Percentiles rank a stretch among this genome's conserved stretches.
Conservation (phyloP, 257 asterid species). For the Knoxia roxburghii region DNA sequence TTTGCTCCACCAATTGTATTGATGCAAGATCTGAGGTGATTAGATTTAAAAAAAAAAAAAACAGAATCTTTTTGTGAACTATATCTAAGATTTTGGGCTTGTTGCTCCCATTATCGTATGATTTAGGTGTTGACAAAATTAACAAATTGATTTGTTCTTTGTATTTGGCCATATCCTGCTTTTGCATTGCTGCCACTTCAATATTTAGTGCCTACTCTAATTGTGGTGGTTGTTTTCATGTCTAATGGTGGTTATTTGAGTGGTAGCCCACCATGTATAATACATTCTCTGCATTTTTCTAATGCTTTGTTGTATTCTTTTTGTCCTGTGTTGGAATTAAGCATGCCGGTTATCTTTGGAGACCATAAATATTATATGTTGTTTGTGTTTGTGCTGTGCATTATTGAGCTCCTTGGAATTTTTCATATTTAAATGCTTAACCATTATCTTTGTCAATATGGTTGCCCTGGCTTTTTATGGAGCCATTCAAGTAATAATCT, state of each 20-base stretch:
- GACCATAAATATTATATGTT: not conserved
- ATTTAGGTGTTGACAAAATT: not conserved
- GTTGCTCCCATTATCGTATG: not conserved
- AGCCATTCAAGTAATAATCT: not conserved
- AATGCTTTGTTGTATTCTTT: too few species aligned
- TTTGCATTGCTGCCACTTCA: too few species aligned
- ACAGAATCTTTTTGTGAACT: not conserved
- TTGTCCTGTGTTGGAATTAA: too few species aligned
- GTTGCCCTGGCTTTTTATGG: not conserved
- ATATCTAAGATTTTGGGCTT: not conserved
- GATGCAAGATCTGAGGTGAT: not conserved
- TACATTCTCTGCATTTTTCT: not conserved
- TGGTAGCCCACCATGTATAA: too few species aligned
- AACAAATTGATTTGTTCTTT: not conserved
- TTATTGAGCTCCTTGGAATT: not conserved
- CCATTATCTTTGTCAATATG: not conserved
- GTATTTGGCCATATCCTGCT: too few species aligned
- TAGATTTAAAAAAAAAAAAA: not conserved
- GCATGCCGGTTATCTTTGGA: not conserved
- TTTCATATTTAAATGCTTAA: not conserved
- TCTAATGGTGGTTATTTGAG: not conserved
- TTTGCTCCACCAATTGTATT: not conserved
- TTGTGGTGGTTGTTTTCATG: not conserved
- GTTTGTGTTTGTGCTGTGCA: not conserved
- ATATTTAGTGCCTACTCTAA: not conserved